These are phyloP conservation scores for Phellopilus nigrolimitatus DNA, from an alignment of 1,284 basidiomycete genomes.

Conservation along the genomic window DNA sequence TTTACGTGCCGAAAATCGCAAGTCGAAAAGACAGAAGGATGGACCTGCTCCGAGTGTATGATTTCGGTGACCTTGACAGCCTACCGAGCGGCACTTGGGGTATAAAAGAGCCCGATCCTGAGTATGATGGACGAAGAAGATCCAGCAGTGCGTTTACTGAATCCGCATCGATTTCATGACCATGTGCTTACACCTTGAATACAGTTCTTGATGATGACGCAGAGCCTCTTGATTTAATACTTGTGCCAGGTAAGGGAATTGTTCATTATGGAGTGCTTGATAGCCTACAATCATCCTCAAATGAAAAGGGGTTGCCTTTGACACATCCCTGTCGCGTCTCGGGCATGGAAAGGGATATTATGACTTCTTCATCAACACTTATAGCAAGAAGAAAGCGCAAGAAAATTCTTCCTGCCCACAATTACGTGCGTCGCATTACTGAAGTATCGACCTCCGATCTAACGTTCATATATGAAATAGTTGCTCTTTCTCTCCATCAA, in stretches of 20 bases:
- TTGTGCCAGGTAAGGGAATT: constrained; percentile 55
- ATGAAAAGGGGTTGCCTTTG: constrained; percentile 66
- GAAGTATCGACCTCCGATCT: no score
- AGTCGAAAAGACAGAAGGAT: constrained; percentile 44
- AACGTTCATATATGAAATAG: no score
- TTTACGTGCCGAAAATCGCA: constrained; percentile 66
- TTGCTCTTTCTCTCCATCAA: constrained; percentile 60
- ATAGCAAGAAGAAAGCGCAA: constrained; percentile 35
- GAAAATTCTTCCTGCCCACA: no score
- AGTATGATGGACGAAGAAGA: constrained; percentile 41
- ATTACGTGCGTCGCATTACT: no score
- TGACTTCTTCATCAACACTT: constrained; percentile 62
- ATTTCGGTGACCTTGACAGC: constrained; percentile 48
- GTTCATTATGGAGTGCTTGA: constrained; percentile 10
- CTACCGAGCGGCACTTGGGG: constrained; percentile 65
- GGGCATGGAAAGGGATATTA: constrained; percentile 82
- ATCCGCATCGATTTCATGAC: background rate
- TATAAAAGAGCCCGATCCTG: constrained; percentile 57
- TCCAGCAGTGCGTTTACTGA: constrained; percentile 41
- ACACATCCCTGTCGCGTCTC: constrained; percentile 60
- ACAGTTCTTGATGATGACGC: constrained; percentile 42
- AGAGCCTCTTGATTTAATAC: constrained; percentile 55
- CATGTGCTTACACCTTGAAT: constrained; percentile 11
- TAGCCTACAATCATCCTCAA: constrained; percentile 12
- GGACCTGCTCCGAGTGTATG: constrained; percentile 62